Percentiles rank a stretch among this genome's conserved stretches.
Conservation (phyloP, 768 basidiomycete genomes). For the Boletus tomentosulus region DNA sequence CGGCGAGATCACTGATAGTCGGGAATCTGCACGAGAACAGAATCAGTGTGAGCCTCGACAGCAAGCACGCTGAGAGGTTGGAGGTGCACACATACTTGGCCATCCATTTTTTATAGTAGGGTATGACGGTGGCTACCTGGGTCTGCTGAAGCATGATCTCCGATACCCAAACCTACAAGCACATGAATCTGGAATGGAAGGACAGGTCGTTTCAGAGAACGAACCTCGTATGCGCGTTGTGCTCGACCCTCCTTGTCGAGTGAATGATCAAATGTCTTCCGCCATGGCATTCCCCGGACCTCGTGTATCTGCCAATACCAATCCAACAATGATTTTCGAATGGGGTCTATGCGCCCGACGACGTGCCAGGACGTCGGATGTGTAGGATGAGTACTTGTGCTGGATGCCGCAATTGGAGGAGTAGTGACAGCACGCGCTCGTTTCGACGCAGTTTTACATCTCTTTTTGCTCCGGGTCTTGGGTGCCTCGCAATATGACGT, state of each 20-base stretch:
- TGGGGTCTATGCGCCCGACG: slow-evolving; percentile 35
- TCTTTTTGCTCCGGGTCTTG: slow-evolving; percentile 9
- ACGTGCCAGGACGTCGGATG: slow-evolving; percentile 50
- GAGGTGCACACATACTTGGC: slow-evolving; percentile 46
- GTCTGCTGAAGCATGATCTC: slow-evolving; percentile 98
- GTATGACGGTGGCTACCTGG: slow-evolving; percentile 89
- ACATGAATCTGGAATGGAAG: background rate
- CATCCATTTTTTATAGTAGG: slow-evolving; percentile 91
- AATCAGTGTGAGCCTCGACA: background rate
- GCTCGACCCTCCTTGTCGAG: slow-evolving; percentile 56
- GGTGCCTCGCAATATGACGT: slow-evolving; percentile 16
- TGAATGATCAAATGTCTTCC: slow-evolving; percentile 62
- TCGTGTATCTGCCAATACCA: slow-evolving; percentile 75
- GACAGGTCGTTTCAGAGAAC: slow-evolving; percentile 3
- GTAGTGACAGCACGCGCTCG: background rate
- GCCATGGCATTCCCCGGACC: slow-evolving; percentile 87
- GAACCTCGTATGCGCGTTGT: slow-evolving; percentile 90
- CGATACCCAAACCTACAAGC: slow-evolving; percentile 72
- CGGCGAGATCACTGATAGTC: slow-evolving; percentile 69
- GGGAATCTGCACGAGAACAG: slow-evolving; percentile 56
- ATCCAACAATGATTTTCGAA: slow-evolving; percentile 47
- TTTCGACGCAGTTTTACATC: slow-evolving; percentile 14
- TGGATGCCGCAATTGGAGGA: background rate
- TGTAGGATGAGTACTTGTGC: background rate
- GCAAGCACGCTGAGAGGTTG: background rate